Percentiles rank a stretch among this genome's conserved stretches.
Conservation (phyloP, 495 filamentous ascomycete genomes). For the Monascus purpureus region DNA sequence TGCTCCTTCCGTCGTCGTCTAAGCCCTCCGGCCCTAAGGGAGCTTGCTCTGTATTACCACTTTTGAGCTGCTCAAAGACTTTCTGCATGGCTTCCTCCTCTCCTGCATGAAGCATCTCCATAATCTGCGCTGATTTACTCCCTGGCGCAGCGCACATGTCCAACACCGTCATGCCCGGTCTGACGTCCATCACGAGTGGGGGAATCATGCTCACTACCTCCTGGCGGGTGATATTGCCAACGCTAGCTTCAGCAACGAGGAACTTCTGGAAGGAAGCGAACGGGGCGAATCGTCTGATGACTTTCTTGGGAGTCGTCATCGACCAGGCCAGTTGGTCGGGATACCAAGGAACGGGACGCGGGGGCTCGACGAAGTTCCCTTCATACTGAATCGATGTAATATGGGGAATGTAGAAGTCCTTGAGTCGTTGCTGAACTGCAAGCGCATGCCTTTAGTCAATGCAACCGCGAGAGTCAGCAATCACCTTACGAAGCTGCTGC, state of each 20-base stretch:
- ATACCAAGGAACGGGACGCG: slow-evolving; percentile 73
- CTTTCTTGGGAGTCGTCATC: slow-evolving; percentile 92
- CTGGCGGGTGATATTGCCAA: slow-evolving; percentile 93
- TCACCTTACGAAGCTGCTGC: neutral
- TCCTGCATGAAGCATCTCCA: slow-evolving; percentile 84
- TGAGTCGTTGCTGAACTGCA: slow-evolving; percentile 68
- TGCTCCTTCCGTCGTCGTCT: slow-evolving; percentile 75
- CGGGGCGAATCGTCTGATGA: slow-evolving; percentile 78
- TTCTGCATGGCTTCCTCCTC: slow-evolving; percentile 71
- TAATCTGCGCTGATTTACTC: slow-evolving; percentile 88
- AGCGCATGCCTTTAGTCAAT: slow-evolving; percentile 54
- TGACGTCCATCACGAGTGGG: slow-evolving; percentile 79
- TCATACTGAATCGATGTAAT: slow-evolving; percentile 73
- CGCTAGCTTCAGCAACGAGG: slow-evolving; percentile 90
- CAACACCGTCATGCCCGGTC: slow-evolving; percentile 79
- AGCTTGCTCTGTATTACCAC: slow-evolving; percentile 33
- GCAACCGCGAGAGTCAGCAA: slow-evolving; percentile 4
- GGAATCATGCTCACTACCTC: slow-evolving; percentile 99
- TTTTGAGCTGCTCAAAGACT: slow-evolving; percentile 37
- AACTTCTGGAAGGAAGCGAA: slow-evolving; percentile 95
- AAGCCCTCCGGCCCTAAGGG: slow-evolving; percentile 30
- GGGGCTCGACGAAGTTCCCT: slow-evolving; percentile 65
- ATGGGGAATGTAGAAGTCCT: slow-evolving; percentile 77
- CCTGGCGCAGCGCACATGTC: slow-evolving; percentile 95
- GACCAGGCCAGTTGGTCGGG: slow-evolving; percentile 87